Conservation (phyloP, 768 basidiomycete species). For the Botryobasidium botryosum region DNA sequence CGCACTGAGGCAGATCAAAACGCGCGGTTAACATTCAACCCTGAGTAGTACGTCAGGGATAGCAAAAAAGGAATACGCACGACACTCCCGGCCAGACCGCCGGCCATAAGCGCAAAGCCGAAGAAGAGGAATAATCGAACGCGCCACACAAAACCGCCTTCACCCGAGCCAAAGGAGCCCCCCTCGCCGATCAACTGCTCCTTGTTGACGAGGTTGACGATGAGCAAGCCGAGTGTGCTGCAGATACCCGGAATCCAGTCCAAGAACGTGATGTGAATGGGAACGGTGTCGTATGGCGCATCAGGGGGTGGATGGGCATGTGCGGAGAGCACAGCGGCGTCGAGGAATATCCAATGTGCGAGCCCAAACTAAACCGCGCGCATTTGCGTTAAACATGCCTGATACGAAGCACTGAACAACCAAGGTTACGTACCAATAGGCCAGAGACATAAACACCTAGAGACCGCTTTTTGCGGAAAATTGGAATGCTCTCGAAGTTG, state of each 20-base stretch:
- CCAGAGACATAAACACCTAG: too few species aligned
- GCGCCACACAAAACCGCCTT: conserved; percentile 75
- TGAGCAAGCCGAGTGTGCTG: conserved; percentile 78
- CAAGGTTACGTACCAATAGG: too few species aligned
- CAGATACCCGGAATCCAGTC: conserved; percentile 98
- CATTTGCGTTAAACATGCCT: too few species aligned
- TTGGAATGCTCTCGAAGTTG: too few species aligned
- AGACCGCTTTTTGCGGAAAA: too few species aligned
- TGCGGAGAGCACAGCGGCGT: conserved; percentile 78
- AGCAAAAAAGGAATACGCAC: conserved; percentile 32
- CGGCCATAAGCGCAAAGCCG: conserved; percentile 95
- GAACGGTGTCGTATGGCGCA: conserved; percentile 47
- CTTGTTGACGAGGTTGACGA: conserved; percentile 93
- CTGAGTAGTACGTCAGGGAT: neutral
- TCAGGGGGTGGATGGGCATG: conserved; percentile 66
- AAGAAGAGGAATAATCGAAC: conserved; percentile 83
- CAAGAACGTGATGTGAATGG: conserved; percentile 74
- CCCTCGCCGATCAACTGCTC: conserved; percentile 68
- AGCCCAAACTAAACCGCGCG: conserved; percentile 84
- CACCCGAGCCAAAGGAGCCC: conserved; percentile 41
- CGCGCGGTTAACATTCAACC: neutral
- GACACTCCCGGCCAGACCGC: conserved; percentile 91
- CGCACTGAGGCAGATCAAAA: conserved; percentile 33
- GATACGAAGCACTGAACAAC: too few species aligned
- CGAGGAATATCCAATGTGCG: conserved; percentile 89